These are phyloP conservation scores for Ocimum tenuiflorum DNA, from an alignment of 257 asterid genomes.

Conservation along the genomic window DNA sequence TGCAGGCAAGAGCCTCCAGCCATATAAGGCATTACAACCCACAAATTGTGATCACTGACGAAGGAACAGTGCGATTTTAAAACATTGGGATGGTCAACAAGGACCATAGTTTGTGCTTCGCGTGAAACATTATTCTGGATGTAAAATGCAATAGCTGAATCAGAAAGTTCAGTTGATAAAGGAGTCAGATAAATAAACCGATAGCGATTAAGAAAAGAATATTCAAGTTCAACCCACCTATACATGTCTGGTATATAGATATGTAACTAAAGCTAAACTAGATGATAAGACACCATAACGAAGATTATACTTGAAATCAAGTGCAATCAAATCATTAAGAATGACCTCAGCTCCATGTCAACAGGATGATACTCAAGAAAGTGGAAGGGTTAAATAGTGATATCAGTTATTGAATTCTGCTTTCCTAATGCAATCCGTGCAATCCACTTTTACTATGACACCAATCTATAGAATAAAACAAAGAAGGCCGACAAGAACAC, in stretches of 20 bases:
- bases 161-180: constrained; percentile 17
- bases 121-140: constrained; percentile 79
- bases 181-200: neutral
- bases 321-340: neutral
- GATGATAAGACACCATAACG: neutral
- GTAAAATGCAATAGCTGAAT: constrained; percentile 23
- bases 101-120: constrained; percentile 94
- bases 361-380: neutral
- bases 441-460: neutral
- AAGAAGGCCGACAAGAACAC: neutral
- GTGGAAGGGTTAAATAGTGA: neutral
- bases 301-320: neutral
- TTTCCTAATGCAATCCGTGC: neutral
- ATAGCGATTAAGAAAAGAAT: neutral
- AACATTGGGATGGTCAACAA: constrained; percentile 91
- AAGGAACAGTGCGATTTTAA: constrained; percentile 93
- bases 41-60: constrained; percentile 76
- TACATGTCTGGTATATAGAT: neutral
- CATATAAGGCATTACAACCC: constrained; percentile 99
- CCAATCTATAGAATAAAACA: neutral
- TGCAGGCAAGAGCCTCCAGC: constrained; percentile 98
- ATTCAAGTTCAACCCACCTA: constrained; percentile 6
- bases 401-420: neutral
- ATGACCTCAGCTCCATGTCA: constrained; percentile 5
- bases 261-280: constrained; percentile 8